Percentiles rank a stretch among this genome's conserved stretches.
Conservation (phyloP, 176 grass and related monocot genomes). For the Zea luxurians region DNA sequence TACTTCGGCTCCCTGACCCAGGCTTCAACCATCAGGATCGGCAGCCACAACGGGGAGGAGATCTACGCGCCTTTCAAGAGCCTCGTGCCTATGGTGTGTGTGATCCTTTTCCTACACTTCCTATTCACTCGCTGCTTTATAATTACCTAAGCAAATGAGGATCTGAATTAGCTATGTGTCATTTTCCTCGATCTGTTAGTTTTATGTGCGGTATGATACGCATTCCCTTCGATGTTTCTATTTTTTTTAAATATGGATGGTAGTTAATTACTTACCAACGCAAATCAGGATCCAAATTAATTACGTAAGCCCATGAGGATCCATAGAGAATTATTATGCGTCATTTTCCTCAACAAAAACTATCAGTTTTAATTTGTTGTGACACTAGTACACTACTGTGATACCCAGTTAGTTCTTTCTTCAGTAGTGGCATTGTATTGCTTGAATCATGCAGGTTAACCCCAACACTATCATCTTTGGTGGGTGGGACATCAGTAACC, state of each 20-base stretch:
- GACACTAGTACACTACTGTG: too few species aligned
- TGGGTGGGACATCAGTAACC: conserved; percentile 78
- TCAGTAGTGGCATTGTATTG: background rate
- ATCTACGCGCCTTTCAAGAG: conserved; percentile 91
- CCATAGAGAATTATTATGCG: background rate
- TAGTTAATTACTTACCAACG: too few species aligned
- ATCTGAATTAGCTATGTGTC: background rate
- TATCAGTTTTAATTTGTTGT: background rate
- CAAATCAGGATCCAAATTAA: too few species aligned
- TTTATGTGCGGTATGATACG: too few species aligned
- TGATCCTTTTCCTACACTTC: background rate
- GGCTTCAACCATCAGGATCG: conserved; percentile 52
- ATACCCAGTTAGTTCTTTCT: background rate
- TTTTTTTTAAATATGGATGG: background rate
- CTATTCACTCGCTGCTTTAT: background rate
- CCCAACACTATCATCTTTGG: conserved; percentile 79
- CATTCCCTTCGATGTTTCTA: background rate
- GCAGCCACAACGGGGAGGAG: conserved; percentile 81
- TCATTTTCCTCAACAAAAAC: background rate
- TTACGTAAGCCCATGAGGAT: background rate
- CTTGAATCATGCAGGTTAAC: conserved; percentile 59
- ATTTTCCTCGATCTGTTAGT: background rate
- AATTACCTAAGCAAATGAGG: background rate
- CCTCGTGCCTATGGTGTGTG: conserved; percentile 52
- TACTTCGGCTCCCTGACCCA: conserved; percentile 95